Evolutionary conservation across 2,329 filamentous ascomycete genomes (phyloP).

Genomic region (Stagonosporopsis vannaccii): DNA sequence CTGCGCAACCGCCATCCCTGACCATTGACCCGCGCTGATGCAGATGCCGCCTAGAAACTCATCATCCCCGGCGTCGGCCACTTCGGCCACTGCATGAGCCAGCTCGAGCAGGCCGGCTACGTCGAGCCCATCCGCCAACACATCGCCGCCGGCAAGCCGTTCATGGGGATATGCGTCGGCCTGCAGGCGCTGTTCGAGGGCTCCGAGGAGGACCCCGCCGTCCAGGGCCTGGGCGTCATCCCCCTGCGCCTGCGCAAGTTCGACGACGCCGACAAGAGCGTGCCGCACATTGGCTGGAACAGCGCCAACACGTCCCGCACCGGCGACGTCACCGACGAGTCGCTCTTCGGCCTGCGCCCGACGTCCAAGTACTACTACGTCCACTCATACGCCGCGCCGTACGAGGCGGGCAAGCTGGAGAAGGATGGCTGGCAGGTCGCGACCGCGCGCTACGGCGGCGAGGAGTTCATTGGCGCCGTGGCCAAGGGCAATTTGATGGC

Average conservation of each 20-base stretch:
- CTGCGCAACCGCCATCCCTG: constrained; percentile 21
- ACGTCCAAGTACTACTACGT: constrained; percentile 98
- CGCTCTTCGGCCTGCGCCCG: constrained; percentile 79
- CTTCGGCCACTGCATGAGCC: constrained; percentile 92
- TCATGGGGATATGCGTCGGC: constrained; percentile 97
- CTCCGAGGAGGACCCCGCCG: constrained; percentile 77
- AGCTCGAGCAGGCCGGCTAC: constrained; percentile 83
- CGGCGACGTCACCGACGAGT: constrained; percentile 54
- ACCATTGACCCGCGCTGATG: constrained; percentile 49
- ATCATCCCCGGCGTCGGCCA: constrained; percentile 97
- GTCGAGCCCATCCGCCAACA: constrained; percentile 82
- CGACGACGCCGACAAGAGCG: constrained; percentile 78
- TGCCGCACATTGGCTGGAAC: constrained; percentile 99
- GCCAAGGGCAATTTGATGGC: constrained; percentile 85
- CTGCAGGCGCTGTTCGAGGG: constrained; percentile 88
- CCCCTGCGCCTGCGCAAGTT: constrained; percentile 77
- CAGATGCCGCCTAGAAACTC: constrained; percentile 69
- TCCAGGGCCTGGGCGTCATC: constrained; percentile 78
- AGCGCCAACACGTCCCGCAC: constrained; percentile 71
- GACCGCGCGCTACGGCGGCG: constrained; percentile 82
- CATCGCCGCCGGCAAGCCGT: constrained; percentile 90
- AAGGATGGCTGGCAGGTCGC: constrained; percentile 89
- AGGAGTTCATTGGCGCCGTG: constrained; percentile 91
- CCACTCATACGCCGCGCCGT: constrained; percentile 88
- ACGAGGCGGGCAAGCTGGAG: constrained; percentile 76